phyloP scores from a whole-genome alignment of 345 rosid species.

The Eucalyptus marginata region DNA sequence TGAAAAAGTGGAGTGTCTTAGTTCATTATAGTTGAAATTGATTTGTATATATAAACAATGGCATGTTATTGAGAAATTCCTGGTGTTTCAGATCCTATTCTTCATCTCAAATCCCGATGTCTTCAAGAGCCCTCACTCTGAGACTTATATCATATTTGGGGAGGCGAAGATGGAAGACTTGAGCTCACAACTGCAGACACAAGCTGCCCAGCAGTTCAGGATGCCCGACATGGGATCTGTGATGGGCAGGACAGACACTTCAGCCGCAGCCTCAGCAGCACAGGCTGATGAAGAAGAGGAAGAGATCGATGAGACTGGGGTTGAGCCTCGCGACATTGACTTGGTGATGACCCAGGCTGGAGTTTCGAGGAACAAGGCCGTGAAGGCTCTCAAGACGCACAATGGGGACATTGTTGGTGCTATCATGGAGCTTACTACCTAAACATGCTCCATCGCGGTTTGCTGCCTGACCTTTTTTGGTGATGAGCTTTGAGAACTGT shows the following conservation, averaged over 20 bases:
- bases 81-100: constrained; percentile 44
- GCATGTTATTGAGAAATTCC: neutral
- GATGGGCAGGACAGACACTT: constrained; percentile 40
- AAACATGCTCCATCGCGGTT: neutral
- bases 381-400: constrained; percentile 59
- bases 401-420: constrained; percentile 85
- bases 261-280: constrained; percentile 21
- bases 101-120: constrained; percentile 84
- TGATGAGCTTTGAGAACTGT: neutral
- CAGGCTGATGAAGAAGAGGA: constrained; percentile 69
- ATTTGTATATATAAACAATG: neutral
- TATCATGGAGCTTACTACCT: constrained; percentile 84
- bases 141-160: constrained; percentile 73
- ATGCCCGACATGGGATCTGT: constrained; percentile 65
- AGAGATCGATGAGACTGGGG: constrained; percentile 63
- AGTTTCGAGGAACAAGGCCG: constrained; percentile 61
- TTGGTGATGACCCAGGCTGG: constrained; percentile 84
- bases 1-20: neutral
- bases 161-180: constrained; percentile 91
- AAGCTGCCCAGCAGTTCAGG: constrained; percentile 85
- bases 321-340: constrained; percentile 73
- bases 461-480: neutral
- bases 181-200: constrained; percentile 90
- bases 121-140: constrained; percentile 84
- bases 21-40: neutral